Percentiles rank a stretch among this genome's conserved stretches.
Evolutionary conservation across 805 yeast genomes (phyloP).

Genomic region (Saccharomycopsis amapae): DNA sequence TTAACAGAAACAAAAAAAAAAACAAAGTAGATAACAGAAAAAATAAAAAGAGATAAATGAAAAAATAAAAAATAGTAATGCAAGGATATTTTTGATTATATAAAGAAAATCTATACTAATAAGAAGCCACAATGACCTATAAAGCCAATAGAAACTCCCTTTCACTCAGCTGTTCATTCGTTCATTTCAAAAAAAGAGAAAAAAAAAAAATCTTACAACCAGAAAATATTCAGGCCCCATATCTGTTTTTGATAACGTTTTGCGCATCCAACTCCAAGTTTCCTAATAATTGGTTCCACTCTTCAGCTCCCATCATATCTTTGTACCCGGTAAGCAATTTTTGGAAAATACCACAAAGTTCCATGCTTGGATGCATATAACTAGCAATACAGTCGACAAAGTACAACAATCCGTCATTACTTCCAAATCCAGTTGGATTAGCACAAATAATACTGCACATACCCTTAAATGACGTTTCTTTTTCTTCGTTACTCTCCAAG

Average conservation of each 20-base stretch:
- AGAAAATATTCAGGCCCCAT: neutral
- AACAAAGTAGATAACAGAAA: no score
- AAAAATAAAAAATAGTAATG: no score
- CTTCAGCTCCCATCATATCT: constrained; percentile 24
- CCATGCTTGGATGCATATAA: constrained; percentile 43
- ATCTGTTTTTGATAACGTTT: neutral
- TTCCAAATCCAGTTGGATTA: constrained; percentile 60
- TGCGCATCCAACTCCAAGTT: neutral
- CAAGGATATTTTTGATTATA: no score
- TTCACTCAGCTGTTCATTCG: no score
- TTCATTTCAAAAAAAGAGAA: no score
- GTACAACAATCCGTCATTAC: constrained; percentile 35
- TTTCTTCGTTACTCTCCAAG: constrained; percentile 76
- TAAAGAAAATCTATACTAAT: no score
- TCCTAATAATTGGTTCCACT: neutral
- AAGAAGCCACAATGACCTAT: no score
- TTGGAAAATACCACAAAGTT: constrained; percentile 37
- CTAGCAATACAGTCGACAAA: constrained; percentile 54
- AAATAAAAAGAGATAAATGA: no score
- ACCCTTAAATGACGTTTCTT: constrained; percentile 80
- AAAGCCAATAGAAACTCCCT: no score
- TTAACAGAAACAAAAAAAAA: no score
- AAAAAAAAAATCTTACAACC: no score
- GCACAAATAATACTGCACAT: constrained; percentile 59
- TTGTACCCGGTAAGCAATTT: constrained; percentile 40